These are phyloP conservation scores for Rhazya stricta DNA, from an alignment of 257 asterid genomes.

Conservation along the genomic window DNA sequence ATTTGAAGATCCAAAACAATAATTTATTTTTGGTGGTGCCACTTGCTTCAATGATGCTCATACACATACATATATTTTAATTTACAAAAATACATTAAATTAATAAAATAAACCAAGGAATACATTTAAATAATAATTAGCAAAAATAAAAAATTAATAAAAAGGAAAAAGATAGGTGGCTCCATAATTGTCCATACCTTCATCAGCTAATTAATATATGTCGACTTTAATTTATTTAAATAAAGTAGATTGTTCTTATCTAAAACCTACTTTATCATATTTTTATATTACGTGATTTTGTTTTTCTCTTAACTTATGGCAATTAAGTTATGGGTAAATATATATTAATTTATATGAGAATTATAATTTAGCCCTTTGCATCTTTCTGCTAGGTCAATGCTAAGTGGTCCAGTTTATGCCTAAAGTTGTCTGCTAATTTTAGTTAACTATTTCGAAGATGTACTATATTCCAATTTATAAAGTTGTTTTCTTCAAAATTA, in stretches of 20 bases:
- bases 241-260: conserved; percentile 37
- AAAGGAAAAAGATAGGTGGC: background rate
- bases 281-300: conserved; percentile 5
- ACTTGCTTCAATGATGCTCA: conserved; percentile 6
- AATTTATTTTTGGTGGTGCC: background rate
- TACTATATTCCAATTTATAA: background rate
- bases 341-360: conserved; percentile 9
- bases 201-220: background rate
- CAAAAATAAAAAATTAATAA: background rate
- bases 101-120: background rate
- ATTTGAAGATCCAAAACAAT: conserved; percentile 5
- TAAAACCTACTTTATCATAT: conserved; percentile 31
- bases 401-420: conserved; percentile 13
- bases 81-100: background rate
- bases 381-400: conserved; percentile 15
- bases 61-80: background rate
- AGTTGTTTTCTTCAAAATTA: background rate
- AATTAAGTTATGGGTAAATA: conserved; percentile 18
- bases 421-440: background rate
- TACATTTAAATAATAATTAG: background rate
- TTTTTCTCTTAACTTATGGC: conserved; percentile 5
- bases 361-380: background rate
- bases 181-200: conserved; percentile 2
- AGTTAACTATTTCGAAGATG: background rate
- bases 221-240: conserved; percentile 5